Evolutionary conservation across 805 yeast species (phyloP), one percentile per base, ranked within the genome.

Genomic region (Grigorovia yakushimaensis): DNA sequence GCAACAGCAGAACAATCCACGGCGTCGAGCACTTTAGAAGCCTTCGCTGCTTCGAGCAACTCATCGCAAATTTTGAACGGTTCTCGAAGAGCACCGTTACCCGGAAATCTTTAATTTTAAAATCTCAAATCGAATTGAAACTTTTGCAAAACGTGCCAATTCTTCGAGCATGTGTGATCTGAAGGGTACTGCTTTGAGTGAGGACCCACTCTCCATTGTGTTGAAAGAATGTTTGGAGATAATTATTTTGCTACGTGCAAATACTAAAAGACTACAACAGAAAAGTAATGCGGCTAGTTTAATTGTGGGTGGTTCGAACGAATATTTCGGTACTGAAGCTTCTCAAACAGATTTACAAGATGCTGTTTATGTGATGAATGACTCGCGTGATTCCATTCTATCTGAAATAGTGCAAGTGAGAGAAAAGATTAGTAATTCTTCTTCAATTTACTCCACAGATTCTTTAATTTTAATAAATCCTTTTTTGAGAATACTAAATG

Each of bases 171-270:
- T 45, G 43, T 27, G 43, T 18, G 43, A 45, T 10, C 38, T 45
- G 4, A 22, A 27, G 2, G 47, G 43, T 2, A 39, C 43, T n/a
- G 39, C 43, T 24, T 19, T 45, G 18, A 45, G 39, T 18, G 45
- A 46, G 27, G 89, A 86, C 64, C 85, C 93, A n/a, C 74, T 83
- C 47, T 83, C 93, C 1, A 78, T 91, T 54, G 84, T 87, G 53
- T 80, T 88, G 51, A 84, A 85, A 60, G 98, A 93, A 69, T 88
- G 96, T 64, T 83, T 86, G 58, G 74, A 82, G 48, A 76, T 93
- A 46, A 79, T 89, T 18, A 81, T 94, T n/a, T 88, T 93, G 19
- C 87, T 93, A 93, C 74, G 97, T 47, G 88, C 18, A 17, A 45
- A 88, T 61, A 74, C 84, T 52, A 78, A 88, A 60, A 79, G 84